A percentile compares a stretch with the other conserved stretches of the same genome.
Evolutionary conservation across 106 monocot genomes (phyloP).

Genomic region (Dioscorea dumetorum): DNA sequence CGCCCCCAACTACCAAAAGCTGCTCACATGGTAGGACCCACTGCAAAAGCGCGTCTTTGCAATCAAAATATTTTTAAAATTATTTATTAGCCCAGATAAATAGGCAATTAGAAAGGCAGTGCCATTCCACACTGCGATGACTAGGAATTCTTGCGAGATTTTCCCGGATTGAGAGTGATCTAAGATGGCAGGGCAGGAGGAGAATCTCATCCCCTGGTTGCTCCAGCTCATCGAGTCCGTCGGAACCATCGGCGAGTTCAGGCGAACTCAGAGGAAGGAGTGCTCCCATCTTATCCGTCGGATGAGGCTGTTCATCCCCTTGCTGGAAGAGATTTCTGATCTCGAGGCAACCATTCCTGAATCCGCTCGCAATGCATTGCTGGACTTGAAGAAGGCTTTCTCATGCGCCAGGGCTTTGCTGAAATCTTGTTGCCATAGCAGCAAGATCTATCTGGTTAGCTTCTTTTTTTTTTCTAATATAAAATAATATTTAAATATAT

Average conservation of each 20-base stretch:
- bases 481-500: too few relatives aligned
- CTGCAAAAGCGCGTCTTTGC: too few relatives aligned
- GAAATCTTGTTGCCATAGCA: conserved; percentile 35
- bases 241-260: conserved; percentile 17
- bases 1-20: too few relatives aligned
- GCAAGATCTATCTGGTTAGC: conserved; percentile 46
- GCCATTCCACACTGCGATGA: too few relatives aligned
- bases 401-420: conserved; percentile 28
- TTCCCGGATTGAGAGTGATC: too few relatives aligned
- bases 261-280: conserved; percentile 31
- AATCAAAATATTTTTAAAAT: too few relatives aligned
- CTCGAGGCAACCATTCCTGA: conserved; percentile 11
- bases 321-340: conserved; percentile 36
- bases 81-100: too few relatives aligned
- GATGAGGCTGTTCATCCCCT: conserved; percentile 28
- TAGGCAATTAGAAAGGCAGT: too few relatives aligned
- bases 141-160: too few relatives aligned
- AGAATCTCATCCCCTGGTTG: conserved; percentile 21
- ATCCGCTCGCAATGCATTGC: conserved; percentile 4
- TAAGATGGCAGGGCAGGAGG: conserved; percentile 1
- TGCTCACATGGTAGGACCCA: too few relatives aligned
- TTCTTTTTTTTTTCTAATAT: neutral
- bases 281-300: conserved; percentile 27
- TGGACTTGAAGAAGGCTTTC: conserved; percentile 10
- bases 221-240: conserved; percentile 10